A percentile compares a stretch with the other conserved stretches of the same genome.
These are phyloP conservation scores for Bipolaris zeicola DNA, from an alignment of 2,329 filamentous ascomycete species.

Conservation along the genomic window DNA sequence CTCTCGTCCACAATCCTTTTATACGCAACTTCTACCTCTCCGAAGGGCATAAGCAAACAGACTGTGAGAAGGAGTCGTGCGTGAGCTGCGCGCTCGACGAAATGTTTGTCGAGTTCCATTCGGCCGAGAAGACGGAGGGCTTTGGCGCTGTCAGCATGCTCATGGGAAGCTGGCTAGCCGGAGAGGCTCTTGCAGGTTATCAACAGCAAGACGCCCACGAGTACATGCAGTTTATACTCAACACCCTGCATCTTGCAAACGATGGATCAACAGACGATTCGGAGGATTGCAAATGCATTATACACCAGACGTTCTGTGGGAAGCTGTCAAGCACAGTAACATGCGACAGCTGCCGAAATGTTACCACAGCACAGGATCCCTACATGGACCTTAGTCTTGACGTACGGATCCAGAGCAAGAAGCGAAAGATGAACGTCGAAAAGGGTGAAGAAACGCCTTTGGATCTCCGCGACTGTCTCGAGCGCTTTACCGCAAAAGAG, in stretches of 20 bases:
- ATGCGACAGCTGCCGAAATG: conserved; percentile 83
- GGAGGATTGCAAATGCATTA: conserved; percentile 77
- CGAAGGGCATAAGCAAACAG: conserved; percentile 80
- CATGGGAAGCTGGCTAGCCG: conserved; percentile 86
- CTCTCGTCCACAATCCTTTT: conserved; percentile 89
- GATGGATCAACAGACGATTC: conserved; percentile 57
- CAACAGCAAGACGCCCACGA: conserved; percentile 97
- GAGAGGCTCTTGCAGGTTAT: conserved; percentile 73
- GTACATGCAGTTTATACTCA: conserved; percentile 93
- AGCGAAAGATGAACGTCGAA: conserved; percentile 58
- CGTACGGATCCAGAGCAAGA: conserved; percentile 75
- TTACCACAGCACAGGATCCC: conserved; percentile 81
- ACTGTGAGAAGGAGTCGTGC: conserved; percentile 67
- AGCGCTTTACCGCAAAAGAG: conserved; percentile 85
- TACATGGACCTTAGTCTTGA: conserved; percentile 91
- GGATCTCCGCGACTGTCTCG: conserved; percentile 67
- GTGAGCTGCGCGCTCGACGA: conserved; percentile 66
- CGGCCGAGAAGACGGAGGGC: conserved; percentile 80
- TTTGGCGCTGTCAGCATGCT: conserved; percentile 91
- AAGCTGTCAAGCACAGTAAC: conserved; percentile 89
- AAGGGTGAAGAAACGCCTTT: conserved; percentile 43
- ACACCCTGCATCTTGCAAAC: conserved; percentile 83
- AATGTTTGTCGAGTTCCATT: conserved; percentile 68
- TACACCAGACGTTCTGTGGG: conserved; percentile 93
- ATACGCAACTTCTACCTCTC: conserved; percentile 90